A percentile compares a stretch with the other conserved stretches of the same genome.
Evolutionary conservation across 129 eudicot species (phyloP).

Genomic region (Helichrysum umbraculigerum): DNA sequence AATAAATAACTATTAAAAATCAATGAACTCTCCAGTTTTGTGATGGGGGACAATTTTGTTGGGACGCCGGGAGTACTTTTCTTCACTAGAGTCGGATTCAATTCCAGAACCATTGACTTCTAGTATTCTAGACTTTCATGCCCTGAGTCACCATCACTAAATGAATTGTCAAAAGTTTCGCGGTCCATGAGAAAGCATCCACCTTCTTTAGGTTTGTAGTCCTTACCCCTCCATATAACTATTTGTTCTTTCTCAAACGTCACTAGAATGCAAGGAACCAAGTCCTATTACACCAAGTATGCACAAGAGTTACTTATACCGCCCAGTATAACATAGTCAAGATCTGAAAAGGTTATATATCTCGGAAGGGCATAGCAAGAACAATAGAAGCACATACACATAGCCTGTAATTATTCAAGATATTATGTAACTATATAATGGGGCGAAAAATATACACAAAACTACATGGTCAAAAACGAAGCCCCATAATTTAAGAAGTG

Average conservation of each 20-base stretch:
- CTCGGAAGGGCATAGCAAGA: not conserved
- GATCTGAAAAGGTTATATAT: not conserved
- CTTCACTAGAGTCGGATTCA: slow-evolving; percentile 46
- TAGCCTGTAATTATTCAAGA: not conserved
- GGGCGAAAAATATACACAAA: not conserved
- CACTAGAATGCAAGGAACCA: slow-evolving; percentile 85
- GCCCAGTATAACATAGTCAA: not conserved
- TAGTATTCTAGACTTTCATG: slow-evolving; percentile 23
- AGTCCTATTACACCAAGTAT: slow-evolving; percentile 47
- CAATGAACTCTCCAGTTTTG: no score
- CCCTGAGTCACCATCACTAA: slow-evolving; percentile 21
- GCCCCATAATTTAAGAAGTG: not conserved
- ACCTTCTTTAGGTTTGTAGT: slow-evolving; percentile 56
- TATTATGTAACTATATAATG: not conserved
- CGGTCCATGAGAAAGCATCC: slow-evolving; percentile 56
- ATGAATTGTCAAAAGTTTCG: slow-evolving; percentile 44
- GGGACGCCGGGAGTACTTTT: no score
- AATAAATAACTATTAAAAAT: no score
- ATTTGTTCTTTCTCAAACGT: slow-evolving; percentile 93
- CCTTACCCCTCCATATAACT: slow-evolving; percentile 78
- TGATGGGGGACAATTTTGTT: no score
- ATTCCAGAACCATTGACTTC: slow-evolving; percentile 17
- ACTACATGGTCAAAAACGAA: not conserved
- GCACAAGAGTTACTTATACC: not conserved
- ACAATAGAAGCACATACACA: not conserved